Evolutionary conservation across 441 rosid genomes (phyloP), one percentile per base, ranked within the genome.

Genomic region (Raphanus hybrid): DNA sequence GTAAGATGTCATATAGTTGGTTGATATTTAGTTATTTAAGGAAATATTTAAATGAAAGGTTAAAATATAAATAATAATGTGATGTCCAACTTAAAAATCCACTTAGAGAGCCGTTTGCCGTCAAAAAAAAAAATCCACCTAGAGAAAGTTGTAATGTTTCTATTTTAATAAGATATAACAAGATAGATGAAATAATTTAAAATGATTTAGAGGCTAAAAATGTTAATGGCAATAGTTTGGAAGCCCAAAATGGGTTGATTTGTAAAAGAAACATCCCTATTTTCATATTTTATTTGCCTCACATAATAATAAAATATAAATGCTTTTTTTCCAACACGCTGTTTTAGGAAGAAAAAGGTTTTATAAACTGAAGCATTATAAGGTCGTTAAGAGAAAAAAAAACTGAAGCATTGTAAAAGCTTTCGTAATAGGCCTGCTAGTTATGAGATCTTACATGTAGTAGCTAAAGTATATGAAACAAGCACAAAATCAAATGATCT

Each of bases 151-250:
- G n/a, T n/a, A n/a, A n/a, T n/a, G n/a, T n/a, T n/a, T n/a, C n/a
- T n/a, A n/a, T n/a, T n/a, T n/a, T n/a, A n/a, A n/a, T n/a, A n/a
- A n/a, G n/a, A n/a, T n/a, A n/a, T n/a, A n/a, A n/a, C n/a, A n/a
- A n/a, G n/a, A n/a, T n/a, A n/a, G n/a, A 34, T 73, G 69, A 62
- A 60, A 67, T 61, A 58, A 66, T 67, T 72, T 32, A 3, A 72
- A 72, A 67, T 35, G 23, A 29, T 67, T 35, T 52, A 26, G 43
- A 45, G 39, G 15, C 69, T 71, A 14, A 27, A 45, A 14, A 18
- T 2, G 1, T 61, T 54, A 41, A 18, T 65, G 59, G 58, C 71
- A 39, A 45, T 3, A 5, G 3, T 29, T 5, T 29, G 34, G 34
- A 29, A 29, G 34, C 34, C 71, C 11, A 39, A 69, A 37, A 5